phyloP scores from a whole-genome alignment of 257 asterid species.

The Solanum lycopersicoides region DNA sequence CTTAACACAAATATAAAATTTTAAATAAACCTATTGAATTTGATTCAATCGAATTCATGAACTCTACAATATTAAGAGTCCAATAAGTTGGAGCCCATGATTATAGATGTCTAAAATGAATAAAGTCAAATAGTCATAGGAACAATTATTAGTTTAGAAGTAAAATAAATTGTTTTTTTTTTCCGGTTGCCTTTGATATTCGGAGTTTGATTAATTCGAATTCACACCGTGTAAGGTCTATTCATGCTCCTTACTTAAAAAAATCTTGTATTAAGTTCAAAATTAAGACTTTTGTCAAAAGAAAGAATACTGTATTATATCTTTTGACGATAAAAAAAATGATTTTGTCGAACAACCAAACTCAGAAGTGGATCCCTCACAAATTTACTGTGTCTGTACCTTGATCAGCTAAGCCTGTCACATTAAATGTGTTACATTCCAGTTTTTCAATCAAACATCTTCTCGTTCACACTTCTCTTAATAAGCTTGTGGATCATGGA shows the following conservation, averaged over 20 bases:
- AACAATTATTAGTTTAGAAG: not conserved
- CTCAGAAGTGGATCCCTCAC: not conserved
- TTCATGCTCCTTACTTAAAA: not conserved
- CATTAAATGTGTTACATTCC: not conserved
- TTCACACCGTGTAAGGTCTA: not conserved
- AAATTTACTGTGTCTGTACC: not conserved
- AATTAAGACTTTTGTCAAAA: fast-evolving
- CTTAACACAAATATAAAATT: not conserved
- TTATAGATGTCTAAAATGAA: not conserved
- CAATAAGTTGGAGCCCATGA: not conserved
- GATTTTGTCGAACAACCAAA: not conserved
- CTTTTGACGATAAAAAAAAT: not conserved
- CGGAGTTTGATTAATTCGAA: not conserved
- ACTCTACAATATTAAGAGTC: not conserved
- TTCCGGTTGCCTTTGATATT: fast-evolving
- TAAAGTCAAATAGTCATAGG: not conserved
- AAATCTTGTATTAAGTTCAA: not conserved
- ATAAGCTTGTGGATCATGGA: not conserved
- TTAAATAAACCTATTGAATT: not conserved
- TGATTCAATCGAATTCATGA: not conserved
- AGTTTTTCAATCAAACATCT: not conserved
- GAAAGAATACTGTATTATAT: not conserved
- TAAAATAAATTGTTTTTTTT: not conserved
- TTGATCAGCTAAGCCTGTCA: not conserved
- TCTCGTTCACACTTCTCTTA: not conserved